These are phyloP conservation scores for Nidularia sp. DNA, from an alignment of 768 basidiomycete species.

Conservation along the genomic window DNA sequence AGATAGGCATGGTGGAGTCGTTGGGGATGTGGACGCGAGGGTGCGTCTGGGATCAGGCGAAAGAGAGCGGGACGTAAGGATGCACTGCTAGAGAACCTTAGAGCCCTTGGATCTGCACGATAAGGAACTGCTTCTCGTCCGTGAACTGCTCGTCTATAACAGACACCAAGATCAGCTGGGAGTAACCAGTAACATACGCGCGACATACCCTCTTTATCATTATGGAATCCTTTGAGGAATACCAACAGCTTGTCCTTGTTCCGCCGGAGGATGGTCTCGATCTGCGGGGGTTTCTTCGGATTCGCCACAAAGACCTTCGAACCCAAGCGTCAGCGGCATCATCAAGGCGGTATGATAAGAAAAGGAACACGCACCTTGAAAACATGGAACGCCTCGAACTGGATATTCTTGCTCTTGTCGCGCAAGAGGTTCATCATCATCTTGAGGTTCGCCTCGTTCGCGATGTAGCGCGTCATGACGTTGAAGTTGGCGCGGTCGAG, in stretches of 20 bases:
- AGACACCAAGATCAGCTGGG: not conserved
- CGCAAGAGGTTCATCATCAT: conserved; percentile 99
- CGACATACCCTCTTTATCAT: conserved; percentile 88
- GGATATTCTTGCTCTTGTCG: conserved; percentile 99
- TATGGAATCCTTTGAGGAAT: conserved; percentile 93
- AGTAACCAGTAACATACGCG: not conserved
- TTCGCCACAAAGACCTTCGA: conserved; percentile 94
- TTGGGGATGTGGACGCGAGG: not conserved
- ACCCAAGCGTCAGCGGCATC: not conserved
- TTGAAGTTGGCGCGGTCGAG: conserved; percentile 97
- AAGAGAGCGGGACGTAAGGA: not conserved
- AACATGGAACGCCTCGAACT: conserved; percentile 99
- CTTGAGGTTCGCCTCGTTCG: conserved; percentile 93
- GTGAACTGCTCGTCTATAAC: conserved; percentile 88
- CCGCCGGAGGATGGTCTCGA: conserved; percentile 82
- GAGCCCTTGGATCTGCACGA: conserved; percentile 83
- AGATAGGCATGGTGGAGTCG: not conserved
- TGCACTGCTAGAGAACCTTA: conserved; percentile 21
- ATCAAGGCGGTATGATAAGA: not conserved
- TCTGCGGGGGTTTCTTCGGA: conserved; percentile 96
- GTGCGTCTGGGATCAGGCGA: not conserved
- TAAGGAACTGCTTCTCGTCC: conserved; percentile 96
- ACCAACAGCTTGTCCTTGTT: conserved; percentile 92
- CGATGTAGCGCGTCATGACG: conserved; percentile 97
- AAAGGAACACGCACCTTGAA: conserved; percentile 75